These are phyloP conservation scores for Lunasporangiospora selenospora DNA, from an alignment of 192 early-diverging fungal species.

Conservation along the genomic window DNA sequence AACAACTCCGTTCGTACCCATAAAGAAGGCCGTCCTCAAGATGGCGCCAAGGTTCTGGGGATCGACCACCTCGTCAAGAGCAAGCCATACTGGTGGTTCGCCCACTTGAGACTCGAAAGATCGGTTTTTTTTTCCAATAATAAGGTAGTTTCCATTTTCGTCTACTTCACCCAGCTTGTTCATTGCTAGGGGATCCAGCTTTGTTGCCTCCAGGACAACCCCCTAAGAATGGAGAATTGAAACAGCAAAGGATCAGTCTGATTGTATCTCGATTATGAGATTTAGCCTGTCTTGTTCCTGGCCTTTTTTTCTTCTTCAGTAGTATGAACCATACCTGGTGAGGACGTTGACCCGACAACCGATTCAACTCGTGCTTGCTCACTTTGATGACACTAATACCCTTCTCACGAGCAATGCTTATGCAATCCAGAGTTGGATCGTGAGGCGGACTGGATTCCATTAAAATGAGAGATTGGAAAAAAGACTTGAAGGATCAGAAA, in stretches of 20 bases:
- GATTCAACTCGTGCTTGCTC: constrained; percentile 55
- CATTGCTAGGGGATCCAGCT: constrained; percentile 18
- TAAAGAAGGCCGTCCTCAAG: constrained; percentile 66
- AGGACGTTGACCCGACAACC: constrained; percentile 52
- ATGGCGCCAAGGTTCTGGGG: constrained; percentile 79
- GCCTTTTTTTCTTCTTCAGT: background rate
- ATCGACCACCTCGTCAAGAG: constrained; percentile 61
- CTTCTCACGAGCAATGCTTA: background rate
- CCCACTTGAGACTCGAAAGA: constrained; percentile 5
- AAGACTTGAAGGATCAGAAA: too few relatives aligned
- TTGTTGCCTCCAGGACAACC: constrained; percentile 55
- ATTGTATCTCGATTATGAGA: background rate
- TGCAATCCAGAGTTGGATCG: constrained; percentile 30
- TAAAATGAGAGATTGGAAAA: too few relatives aligned
- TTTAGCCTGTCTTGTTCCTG: background rate
- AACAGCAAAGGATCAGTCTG: background rate
- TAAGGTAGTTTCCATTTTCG: constrained; percentile 1
- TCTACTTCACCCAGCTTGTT: background rate
- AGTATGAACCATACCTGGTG: constrained; percentile 50
- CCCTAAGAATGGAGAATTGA: constrained; percentile 31
- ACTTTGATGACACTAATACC: constrained; percentile 27
- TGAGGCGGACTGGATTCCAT: too few relatives aligned
- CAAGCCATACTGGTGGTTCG: constrained; percentile 57
- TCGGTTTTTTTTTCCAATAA: background rate
- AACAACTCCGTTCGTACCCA: constrained; percentile 73